phyloP scores from a whole-genome alignment of 2,329 filamentous ascomycete genomes.

The Paracoccidioides brasiliensis region DNA sequence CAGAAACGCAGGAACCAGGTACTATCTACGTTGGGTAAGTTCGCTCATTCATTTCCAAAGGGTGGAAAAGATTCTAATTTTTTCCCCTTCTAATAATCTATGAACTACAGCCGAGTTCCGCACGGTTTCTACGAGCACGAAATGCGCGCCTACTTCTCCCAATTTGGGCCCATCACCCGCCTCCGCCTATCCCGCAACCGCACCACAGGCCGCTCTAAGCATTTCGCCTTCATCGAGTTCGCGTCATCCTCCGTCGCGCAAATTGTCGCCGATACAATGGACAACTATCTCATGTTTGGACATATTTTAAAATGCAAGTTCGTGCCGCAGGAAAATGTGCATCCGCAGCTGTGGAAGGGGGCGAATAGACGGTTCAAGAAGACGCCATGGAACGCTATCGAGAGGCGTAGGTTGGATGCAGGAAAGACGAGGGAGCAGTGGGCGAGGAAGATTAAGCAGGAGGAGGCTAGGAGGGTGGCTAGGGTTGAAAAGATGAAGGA shows the following conservation, averaged over 20 bases:
- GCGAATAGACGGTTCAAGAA: conserved; percentile 82
- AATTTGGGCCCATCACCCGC: conserved; percentile 72
- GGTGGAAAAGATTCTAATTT: neutral
- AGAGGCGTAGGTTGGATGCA: conserved; percentile 59
- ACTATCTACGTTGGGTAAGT: conserved; percentile 69
- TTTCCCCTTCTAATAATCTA: conserved; percentile 3
- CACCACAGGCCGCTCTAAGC: conserved; percentile 79
- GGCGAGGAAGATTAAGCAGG: conserved; percentile 59
- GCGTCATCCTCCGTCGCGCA: conserved; percentile 62
- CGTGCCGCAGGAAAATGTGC: conserved; percentile 62
- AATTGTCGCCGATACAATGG: conserved; percentile 90
- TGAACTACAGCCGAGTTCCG: conserved; percentile 52
- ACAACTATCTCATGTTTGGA: conserved; percentile 91
- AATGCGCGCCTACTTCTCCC: conserved; percentile 84
- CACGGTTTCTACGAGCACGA: conserved; percentile 96
- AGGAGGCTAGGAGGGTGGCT: conserved; percentile 54
- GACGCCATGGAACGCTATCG: conserved; percentile 78
- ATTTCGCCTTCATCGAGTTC: conserved; percentile 94
- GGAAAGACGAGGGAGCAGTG: conserved; percentile 64
- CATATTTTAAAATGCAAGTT: conserved; percentile 83
- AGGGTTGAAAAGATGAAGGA: conserved; percentile 65
- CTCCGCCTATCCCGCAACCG: conserved; percentile 83
- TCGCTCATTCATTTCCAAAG: neutral
- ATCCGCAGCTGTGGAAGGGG: conserved; percentile 74
- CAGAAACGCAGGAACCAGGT: conserved; percentile 44